Evolutionary conservation across 1,284 basidiomycete species (phyloP), one percentile per base, ranked within the genome.

Genomic region (Ustilago cynodontis): DNA sequence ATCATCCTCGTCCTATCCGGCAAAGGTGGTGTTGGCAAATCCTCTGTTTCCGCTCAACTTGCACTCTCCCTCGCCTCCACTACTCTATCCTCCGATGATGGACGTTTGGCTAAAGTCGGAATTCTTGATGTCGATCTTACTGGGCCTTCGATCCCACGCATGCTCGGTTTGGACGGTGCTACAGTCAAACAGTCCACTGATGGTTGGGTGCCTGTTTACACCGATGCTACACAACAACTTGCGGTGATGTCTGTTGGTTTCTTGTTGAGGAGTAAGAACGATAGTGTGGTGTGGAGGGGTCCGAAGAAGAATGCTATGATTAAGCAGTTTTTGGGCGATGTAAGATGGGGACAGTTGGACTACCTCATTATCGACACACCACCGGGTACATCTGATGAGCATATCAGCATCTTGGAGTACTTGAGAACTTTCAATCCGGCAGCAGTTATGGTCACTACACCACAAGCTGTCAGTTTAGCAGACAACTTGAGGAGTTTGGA

Each of bases 221-320:
- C 82, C 13, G 83, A 84, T 55, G 61, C 77, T 1, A 59, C 72
- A n/a, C 85, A 87, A 47, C 62, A 93, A 72, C 87, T 99, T 62
- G 92, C 92, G 7, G 95, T 94, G 84, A 99, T 99, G 97, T 94
- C 93, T 82, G 95, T 99, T 14, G 97, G 95, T 2, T 98, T 99
- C 86, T 87, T 99, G 80, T 87, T 99, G 71, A 93, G 93, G 87
- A 92, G 91, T 82, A 92, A 92, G 82, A 93, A 93, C 58, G 95
- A 98, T 85, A 93, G 92, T 16, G 94, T 99, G 39, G 94, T 99
- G 0, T 99, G 97, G 97, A 88, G 97, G 78, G 97, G 97, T 0
- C 97, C 97, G 37, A 99, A 99, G 90, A 99, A 99, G 90, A 98
- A 98, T 82, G 97, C 94, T 53, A 99, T 99, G 97, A 98, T 99